Evolutionary conservation across 2,329 filamentous ascomycete genomes (phyloP).

Genomic region (Paecilomyces formosus): DNA sequence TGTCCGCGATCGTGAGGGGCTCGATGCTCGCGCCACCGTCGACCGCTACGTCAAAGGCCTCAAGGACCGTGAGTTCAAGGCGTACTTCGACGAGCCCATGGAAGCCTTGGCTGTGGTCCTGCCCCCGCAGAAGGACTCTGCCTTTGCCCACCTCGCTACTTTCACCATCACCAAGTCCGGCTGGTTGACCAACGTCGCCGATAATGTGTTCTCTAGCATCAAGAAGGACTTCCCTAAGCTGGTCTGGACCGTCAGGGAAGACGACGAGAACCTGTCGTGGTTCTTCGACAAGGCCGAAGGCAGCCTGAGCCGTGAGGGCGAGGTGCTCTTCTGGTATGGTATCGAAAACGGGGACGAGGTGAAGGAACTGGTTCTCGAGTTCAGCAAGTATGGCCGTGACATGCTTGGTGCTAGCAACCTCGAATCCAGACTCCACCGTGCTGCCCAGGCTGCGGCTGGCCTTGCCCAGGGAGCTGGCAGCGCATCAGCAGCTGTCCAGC

Average conservation of each 20-base stretch:
- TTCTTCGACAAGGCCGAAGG: conserved; percentile 97
- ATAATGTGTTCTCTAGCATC: conserved; percentile 88
- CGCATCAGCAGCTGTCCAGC: conserved; percentile 45
- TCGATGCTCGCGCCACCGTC: conserved; percentile 75
- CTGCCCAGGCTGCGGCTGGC: conserved; percentile 61
- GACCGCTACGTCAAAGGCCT: conserved; percentile 80
- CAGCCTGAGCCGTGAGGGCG: conserved; percentile 74
- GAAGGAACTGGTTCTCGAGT: conserved; percentile 74
- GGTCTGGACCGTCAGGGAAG: conserved; percentile 92
- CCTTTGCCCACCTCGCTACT: conserved; percentile 76
- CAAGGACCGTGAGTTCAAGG: conserved; percentile 71
- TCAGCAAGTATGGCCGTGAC: conserved; percentile 70
- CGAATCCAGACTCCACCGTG: conserved; percentile 73
- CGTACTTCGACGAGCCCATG: conserved; percentile 91
- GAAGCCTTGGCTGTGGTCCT: conserved; percentile 86
- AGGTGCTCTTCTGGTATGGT: conserved; percentile 95
- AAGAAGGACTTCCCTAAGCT: conserved; percentile 90
- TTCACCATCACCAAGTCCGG: conserved; percentile 90
- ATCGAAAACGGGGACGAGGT: conserved; percentile 76
- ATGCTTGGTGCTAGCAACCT: conserved; percentile 89
- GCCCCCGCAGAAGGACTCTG: conserved; percentile 58
- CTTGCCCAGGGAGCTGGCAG: conserved; percentile 42
- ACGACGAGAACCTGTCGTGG: conserved; percentile 96
- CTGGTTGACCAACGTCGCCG: conserved; percentile 89
- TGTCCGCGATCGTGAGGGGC: conserved; percentile 69